Conservation (phyloP, 1,139 yeast genomes). For the Candida labiduridarum region DNA sequence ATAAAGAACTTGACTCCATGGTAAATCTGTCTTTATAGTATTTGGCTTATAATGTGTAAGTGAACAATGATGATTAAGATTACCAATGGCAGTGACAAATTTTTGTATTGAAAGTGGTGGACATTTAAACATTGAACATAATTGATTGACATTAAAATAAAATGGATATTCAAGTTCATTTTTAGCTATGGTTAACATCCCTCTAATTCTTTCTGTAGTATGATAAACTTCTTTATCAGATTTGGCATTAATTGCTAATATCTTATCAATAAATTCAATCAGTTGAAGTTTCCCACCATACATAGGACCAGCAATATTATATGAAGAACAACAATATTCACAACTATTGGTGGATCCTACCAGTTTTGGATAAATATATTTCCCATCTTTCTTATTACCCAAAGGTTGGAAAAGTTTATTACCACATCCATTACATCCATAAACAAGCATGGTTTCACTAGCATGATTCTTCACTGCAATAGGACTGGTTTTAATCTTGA, state of each 20-base stretch:
- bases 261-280: conserved; percentile 60
- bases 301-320: conserved; percentile 95
- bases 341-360: conserved; percentile 60
- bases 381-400: conserved; percentile 51
- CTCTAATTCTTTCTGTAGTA: conserved; percentile 81
- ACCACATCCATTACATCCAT: conserved; percentile 89
- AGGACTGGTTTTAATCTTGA: conserved; percentile 77
- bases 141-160: conserved; percentile 76
- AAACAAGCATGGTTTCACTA: conserved; percentile 74
- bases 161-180: conserved; percentile 69
- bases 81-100: conserved; percentile 80
- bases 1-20: conserved; percentile 77
- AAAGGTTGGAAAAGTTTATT: conserved; percentile 69
- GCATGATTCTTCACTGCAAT: conserved; percentile 74
- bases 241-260: conserved; percentile 53
- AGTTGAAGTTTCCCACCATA: conserved; percentile 84
- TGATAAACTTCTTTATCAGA: conserved; percentile 9
- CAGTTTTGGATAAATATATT: conserved; percentile 41
- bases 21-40: conserved; percentile 87
- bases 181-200: conserved; percentile 85
- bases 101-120: conserved; percentile 81
- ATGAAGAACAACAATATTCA: conserved; percentile 65
- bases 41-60: conserved; percentile 88
- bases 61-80: conserved; percentile 78
- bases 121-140: conserved; percentile 75